Base-by-base conservation (phyloP, 139 green algal species). In the Chlorella sp. region DNA sequence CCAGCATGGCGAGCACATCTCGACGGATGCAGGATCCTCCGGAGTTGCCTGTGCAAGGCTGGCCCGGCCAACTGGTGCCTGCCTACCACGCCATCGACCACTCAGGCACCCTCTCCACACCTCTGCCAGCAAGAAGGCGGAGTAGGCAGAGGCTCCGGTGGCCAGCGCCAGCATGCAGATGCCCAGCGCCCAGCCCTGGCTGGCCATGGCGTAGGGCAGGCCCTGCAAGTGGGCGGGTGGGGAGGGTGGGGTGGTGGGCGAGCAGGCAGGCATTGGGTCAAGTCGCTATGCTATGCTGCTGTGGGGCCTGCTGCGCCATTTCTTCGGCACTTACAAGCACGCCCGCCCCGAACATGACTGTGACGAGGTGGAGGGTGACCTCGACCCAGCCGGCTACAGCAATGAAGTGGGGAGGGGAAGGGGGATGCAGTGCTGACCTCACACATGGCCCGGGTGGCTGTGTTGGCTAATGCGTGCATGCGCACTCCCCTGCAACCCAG, bases 61-160 rank as follows among this genome's bases (percentile, higher is more conserved):
- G n/a, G n/a, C n/a, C n/a, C n/a, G n/a, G n/a, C n/a, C n/a, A n/a
- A n/a, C n/a, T n/a, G n/a, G n/a, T n/a, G n/a, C n/a, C n/a, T n/a
- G n/a, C n/a, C n/a, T n/a, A n/a, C n/a, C n/a, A n/a, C n/a, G n/a
- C n/a, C n/a, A n/a, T n/a, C n/a, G n/a, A n/a, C n/a, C n/a, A n/a
- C n/a, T n/a, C n/a, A n/a, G n/a, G n/a, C n/a, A n/a, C n/a, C n/a
- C n/a, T n/a, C n/a, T n/a, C 14, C 72, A 22, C 48, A 65, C 73
- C 30, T 80, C 46, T 19, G 46, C 73, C 46, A 80, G 73, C 46
- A 80, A 48, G 73, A 67, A 46, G 6, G 73, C 73, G 3, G 73
- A 80, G 73, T 80, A 80, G 48, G 19, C 36, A 32, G 73, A 80
- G 46, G 73, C 41, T 32, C 20, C 73, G 32, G 46, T 80, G 73